Base-by-base conservation (phyloP, 371 early-diverging fungal species). In the Actinomortierella wolfii region DNA sequence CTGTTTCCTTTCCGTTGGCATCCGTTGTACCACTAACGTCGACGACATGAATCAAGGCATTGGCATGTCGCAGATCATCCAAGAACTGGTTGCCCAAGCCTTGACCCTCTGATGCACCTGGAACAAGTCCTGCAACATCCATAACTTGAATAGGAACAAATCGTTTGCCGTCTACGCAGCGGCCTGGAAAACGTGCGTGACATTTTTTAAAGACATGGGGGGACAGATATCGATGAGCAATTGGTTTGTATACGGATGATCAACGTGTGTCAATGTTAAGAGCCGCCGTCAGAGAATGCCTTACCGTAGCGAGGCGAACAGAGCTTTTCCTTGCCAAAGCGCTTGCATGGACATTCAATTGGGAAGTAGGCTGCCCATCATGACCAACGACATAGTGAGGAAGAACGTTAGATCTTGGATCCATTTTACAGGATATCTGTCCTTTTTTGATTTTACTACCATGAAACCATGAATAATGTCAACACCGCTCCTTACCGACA, bases 21-120 rank as follows among this genome's bases (percentile, higher is more conserved):
- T 93, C 92, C 0, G 93, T 93, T 1, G 91, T 92, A 1, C 93
- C 93, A 34, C 87, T 87, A 26, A 86, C 91, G 62, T 93, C 93
- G 2, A 93, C 93, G 28, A 93, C 91, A 59, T 93, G 93, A 56
- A 93, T 87, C 56, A 93, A 75, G 13, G 83, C 88, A 53, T 89
- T 84, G 40, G 93, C 93, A 21, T 83, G 82, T 47, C 92, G 81
- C 54, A 92, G 71, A 61, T 92, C 93, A 60, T 92, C 93, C 41
- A 92, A 64, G 57, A 92, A 92, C 59, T 87, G 86, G 66, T 92
- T 92, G 15, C 93, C 93, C 44, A 92, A 77, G 0, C 86, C 91
- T 41, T 78, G 77, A 9, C 93, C 93, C 53, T 84, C 81, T 6
- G 88, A 86, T 6, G 93, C 93, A 3, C 93, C 93, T 4, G 93